Evolutionary conservation across 1,139 yeast genomes (phyloP), one percentile per base, ranked within the genome.

Genomic region (Torulaspora pretoriensis): DNA sequence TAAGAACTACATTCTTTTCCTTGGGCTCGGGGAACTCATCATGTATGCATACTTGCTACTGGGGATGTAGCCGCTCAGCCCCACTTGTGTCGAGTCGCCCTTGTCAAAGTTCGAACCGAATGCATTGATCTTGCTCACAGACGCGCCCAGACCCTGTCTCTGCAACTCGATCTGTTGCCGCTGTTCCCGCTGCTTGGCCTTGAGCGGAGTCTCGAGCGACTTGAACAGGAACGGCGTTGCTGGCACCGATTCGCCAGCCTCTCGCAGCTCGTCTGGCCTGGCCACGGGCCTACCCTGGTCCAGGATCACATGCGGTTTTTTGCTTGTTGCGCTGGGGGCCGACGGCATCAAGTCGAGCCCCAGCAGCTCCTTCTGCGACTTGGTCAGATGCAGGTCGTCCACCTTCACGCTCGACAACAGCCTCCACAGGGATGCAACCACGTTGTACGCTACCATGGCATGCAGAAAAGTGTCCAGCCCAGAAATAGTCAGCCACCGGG

Each of bases 21-120:
- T 57, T 26, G 69, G 65, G 33, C 68, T 65, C 36, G 72, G 72
- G 3, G 73, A 65, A 39, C 69, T 70, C 66, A 69, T 68, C 58
- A 70, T 63, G 52, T 70, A 71, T 35, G 69, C 60, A 49, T 70
- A 71, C 50, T 69, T 68, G 35, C 68, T 70, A 33, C 73, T 67
- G 10, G 75, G 74, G 25, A 69, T 68, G 49, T 69, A 70, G 3
- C 64, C 61, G 10, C 54, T 51, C 7, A 51, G 48, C 30, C 38
- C 47, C 37, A 42, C 47, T 3, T 50, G 45, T n/a, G 40, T 38
- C 13, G 40, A 34, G 35, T 43, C 13, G 35, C 39, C 30, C 25
- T 33, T 40, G 45, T 41, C 39, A 36, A 35, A 13, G 13, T 45
- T 28, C 31, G 34, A 25, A 10, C 53, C 55, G 45, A 53, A 53